Base-by-base conservation (phyloP, 1,139 yeast species). In the Blastobotrys elegans region DNA sequence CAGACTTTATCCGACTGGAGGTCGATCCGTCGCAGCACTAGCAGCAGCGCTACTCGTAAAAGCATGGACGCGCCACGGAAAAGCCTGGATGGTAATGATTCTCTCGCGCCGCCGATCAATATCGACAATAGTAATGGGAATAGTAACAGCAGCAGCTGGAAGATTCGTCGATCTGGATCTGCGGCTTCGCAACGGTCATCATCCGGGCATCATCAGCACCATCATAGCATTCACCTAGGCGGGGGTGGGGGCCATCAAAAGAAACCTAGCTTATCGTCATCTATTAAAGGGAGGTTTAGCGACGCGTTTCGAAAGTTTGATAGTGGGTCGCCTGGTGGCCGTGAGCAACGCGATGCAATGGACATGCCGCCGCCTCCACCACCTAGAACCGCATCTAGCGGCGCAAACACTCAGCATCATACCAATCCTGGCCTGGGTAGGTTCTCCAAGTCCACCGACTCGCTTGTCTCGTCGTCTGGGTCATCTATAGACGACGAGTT, bases 281-380 rank as follows among this genome's bases (percentile, higher is more conserved):
- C 62, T 5, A 40, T 60, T 31, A 59, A 57, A 43, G 59, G 56
- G 21, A 54, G 51, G 48, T 48, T 61, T 24, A 53, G 51, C 34
- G 63, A 59, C 73, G 63, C 79, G 7, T 58, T 59, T 42, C 56
- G 55, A 40, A 52, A 51, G 40, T 56, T 56, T 50, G 62, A 56
- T 18, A 46, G 46, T n/a, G 16, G 43, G 17, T 24, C 29, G 26
- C 20, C 35, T 6, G n/a, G 39, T 29, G 3, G 20, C 8, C n/a
- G n/a, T n/a, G n/a, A n/a, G n/a, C 16, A 31, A 17, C 14, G 33
- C 6, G 17, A 30, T 30, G 13, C 6, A 7, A 13, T n/a, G 14
- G 24, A 34, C 2, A 44, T 37, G 42, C 44, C 45, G 2, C 48
- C 50, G 21, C 50, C 52, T 4, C 46, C 50, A 4, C 53, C 53